These are phyloP conservation scores for Chalaropsis ovoidea DNA, from an alignment of 2,329 filamentous ascomycete species.

Conservation along the genomic window DNA sequence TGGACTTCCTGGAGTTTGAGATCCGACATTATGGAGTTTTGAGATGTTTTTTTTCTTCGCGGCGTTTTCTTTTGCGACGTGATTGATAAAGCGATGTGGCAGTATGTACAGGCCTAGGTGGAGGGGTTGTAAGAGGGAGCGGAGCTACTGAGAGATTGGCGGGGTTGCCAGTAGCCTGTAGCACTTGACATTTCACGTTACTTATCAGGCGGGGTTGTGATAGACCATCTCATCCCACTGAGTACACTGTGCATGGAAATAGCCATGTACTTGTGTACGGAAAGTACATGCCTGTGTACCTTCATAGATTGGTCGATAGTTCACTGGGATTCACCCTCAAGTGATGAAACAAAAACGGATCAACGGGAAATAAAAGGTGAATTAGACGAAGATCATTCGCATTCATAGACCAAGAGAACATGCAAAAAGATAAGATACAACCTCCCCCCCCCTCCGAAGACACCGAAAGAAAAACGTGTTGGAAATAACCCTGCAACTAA, in stretches of 20 bases:
- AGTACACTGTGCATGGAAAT: too few species aligned
- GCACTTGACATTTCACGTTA: too few species aligned
- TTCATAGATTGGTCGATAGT: too few species aligned
- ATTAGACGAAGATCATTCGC: slow-evolving; percentile 6
- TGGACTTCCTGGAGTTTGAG: slow-evolving; percentile 53
- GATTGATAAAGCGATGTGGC: neutral
- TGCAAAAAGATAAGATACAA: neutral
- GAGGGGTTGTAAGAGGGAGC: neutral
- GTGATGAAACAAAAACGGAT: neutral
- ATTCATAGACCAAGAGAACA: slow-evolving; percentile 8
- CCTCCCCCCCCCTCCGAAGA: neutral
- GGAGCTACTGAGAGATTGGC: neutral
- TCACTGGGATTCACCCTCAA: too few species aligned
- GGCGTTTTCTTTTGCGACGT: neutral
- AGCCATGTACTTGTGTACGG: too few species aligned
- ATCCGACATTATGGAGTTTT: slow-evolving; percentile 39
- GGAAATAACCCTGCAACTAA: neutral
- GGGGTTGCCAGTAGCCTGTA: too few species aligned
- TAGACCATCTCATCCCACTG: too few species aligned
- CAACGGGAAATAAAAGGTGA: neutral
- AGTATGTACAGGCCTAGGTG: neutral
- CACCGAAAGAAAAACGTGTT: neutral
- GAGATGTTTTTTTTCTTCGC: neutral
- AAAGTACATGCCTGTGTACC: too few species aligned
- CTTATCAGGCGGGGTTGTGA: too few species aligned